Percentiles rank a stretch among this genome's conserved stretches.
These are phyloP conservation scores for Colletotrichum sp. DNA, from an alignment of 2,329 filamentous ascomycete species.

Conservation along the genomic window DNA sequence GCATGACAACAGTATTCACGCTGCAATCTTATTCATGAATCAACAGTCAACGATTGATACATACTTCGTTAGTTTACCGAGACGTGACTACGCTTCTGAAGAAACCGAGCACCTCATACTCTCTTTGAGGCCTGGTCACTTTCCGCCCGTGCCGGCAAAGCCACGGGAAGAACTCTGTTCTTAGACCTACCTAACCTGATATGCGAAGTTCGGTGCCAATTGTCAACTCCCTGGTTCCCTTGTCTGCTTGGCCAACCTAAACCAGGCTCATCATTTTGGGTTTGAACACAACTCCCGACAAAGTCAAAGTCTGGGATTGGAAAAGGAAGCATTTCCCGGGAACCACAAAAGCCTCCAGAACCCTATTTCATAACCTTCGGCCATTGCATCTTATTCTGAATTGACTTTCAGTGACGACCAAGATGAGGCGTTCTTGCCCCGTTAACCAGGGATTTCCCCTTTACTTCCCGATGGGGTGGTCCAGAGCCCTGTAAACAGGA, in stretches of 20 bases:
- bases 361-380: not conserved
- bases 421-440: not conserved
- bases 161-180: not conserved
- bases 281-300: not conserved
- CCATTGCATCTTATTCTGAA: not conserved
- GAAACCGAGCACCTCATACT: not conserved
- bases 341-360: not conserved
- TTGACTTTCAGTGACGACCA: not conserved
- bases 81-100: not conserved
- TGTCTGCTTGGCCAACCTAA: not conserved
- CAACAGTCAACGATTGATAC: not conserved
- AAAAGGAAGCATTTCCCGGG: not conserved
- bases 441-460: not conserved
- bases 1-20: not conserved
- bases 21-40: rapidly evolving
- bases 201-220: not conserved
- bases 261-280: not conserved
- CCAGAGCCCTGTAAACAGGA: not conserved
- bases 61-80: not conserved
- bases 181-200: not conserved
- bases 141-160: not conserved
- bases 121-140: not conserved
- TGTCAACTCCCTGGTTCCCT: not conserved
- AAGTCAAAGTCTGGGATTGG: not conserved
- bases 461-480: not conserved